phyloP scores from a whole-genome alignment of 768 basidiomycete species.

The Rhizopogon vulgaris region DNA sequence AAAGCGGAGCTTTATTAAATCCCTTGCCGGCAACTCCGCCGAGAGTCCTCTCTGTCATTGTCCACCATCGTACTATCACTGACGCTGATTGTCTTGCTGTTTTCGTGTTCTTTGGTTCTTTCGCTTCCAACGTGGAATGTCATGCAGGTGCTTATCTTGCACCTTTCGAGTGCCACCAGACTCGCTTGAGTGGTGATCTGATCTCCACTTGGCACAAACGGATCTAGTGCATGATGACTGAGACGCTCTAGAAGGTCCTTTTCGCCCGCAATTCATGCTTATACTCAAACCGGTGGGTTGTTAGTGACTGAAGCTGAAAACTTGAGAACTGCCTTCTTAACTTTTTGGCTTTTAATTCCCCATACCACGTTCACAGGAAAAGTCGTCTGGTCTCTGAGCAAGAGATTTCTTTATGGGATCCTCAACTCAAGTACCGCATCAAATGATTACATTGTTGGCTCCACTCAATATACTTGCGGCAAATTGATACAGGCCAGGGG shows the following conservation, averaged over 20 bases:
- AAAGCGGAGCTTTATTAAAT: conserved; percentile 17
- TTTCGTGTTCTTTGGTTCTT: not conserved
- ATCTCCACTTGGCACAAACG: too few relatives aligned
- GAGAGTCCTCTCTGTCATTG: not conserved
- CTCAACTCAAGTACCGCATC: not conserved
- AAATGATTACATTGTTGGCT: not conserved
- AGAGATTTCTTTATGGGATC: not conserved
- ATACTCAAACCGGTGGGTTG: not conserved
- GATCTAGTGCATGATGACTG: not conserved
- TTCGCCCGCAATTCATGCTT: not conserved
- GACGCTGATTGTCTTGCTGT: not conserved
- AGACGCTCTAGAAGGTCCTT: not conserved
- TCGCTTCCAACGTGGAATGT: not conserved
- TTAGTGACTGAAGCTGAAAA: too few relatives aligned
- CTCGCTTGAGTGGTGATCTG: too few relatives aligned
- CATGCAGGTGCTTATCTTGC: too few relatives aligned
- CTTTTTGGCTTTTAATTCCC: not conserved
- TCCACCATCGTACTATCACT: too few relatives aligned
- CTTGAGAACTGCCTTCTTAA: too few relatives aligned
- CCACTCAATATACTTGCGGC: not conserved
- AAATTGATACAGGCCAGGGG: too few relatives aligned
- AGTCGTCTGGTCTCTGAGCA: not conserved
- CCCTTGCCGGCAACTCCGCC: conserved; percentile 17
- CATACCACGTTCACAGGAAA: not conserved
- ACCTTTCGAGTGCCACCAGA: too few relatives aligned